phyloP scores from a whole-genome alignment of 2,329 filamentous ascomycete species.

The Pseudogymnoascus sp. region DNA sequence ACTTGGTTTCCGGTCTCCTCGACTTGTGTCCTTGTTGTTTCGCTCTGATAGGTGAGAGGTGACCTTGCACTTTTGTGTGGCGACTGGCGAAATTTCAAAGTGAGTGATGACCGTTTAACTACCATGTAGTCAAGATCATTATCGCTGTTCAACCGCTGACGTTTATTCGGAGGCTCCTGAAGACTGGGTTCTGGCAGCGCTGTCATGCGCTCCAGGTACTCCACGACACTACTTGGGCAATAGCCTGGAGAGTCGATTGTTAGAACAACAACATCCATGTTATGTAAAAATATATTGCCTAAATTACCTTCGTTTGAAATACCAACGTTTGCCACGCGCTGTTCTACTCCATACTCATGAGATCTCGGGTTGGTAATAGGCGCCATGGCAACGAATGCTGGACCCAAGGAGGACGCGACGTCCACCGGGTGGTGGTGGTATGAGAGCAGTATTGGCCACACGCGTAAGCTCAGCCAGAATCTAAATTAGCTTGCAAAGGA shows the following conservation, averaged over 20 bases:
- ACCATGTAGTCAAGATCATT: slow-evolving; percentile 19
- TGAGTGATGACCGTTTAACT: slow-evolving; percentile 22
- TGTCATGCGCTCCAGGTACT: slow-evolving; percentile 18
- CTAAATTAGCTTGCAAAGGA: not conserved
- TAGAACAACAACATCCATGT: slow-evolving; percentile 15
- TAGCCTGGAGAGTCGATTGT: slow-evolving; percentile 19
- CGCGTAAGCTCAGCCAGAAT: not conserved
- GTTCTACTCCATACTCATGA: not conserved
- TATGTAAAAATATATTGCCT: not conserved
- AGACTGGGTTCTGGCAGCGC: slow-evolving; percentile 20
- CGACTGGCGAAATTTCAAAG: slow-evolving; percentile 15
- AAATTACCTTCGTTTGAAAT: slow-evolving; percentile 2
- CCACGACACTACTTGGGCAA: slow-evolving; percentile 14
- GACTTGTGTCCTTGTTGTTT: not conserved
- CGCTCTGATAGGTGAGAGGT: slow-evolving; percentile 18
- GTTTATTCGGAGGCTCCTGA: not conserved
- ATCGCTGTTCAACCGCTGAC: not conserved
- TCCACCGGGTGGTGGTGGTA: not conserved
- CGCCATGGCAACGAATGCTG: not conserved
- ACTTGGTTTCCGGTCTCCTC: not conserved
- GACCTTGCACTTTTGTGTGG: slow-evolving; percentile 18
- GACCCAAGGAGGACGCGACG: not conserved
- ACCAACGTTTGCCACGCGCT: not conserved
- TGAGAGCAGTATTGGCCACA: not conserved
- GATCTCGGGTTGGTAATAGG: not conserved